Evolutionary conservation across 306 rosid genomes (phyloP).

Genomic region (Vicia sativa): DNA sequence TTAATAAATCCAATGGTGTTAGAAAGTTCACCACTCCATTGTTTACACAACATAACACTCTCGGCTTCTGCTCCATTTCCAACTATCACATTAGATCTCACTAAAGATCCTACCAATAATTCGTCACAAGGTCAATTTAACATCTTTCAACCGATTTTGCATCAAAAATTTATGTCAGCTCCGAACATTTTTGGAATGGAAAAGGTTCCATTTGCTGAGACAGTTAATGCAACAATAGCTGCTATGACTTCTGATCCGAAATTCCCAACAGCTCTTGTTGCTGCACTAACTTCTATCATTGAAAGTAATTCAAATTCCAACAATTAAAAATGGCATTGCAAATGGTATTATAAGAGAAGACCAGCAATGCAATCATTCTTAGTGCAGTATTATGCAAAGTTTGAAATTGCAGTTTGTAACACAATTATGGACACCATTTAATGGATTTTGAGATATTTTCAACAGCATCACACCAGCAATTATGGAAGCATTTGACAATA

Average conservation of each 20-base stretch:
- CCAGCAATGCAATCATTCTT: neutral
- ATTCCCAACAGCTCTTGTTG: constrained; percentile 54
- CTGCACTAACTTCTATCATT: constrained; percentile 54
- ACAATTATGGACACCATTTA: no score
- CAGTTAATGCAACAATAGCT: constrained; percentile 45
- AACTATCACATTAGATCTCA: constrained; percentile 69
- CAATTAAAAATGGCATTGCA: constrained; percentile 22
- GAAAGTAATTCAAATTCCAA: constrained; percentile 41
- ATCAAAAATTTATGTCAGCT: constrained; percentile 8
- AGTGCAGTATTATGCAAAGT: no score
- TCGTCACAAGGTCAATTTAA: constrained; percentile 20
- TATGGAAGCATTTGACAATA: no score
- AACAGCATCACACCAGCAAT: no score
- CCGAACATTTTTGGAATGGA: constrained; percentile 21
- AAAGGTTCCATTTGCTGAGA: constrained; percentile 28
- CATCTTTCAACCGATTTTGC: constrained; percentile 3
- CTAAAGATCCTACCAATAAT: constrained; percentile 20
- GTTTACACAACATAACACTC: constrained; percentile 51
- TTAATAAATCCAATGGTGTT: no score
- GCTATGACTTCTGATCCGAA: constrained; percentile 60
- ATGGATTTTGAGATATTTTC: no score
- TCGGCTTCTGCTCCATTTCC: constrained; percentile 78
- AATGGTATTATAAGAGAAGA: constrained; percentile 11
- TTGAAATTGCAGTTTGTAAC: no score
- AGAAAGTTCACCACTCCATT: constrained; percentile 34